These are phyloP conservation scores for Lachnellula hyalina DNA, from an alignment of 2,329 filamentous ascomycete species.

Conservation along the genomic window DNA sequence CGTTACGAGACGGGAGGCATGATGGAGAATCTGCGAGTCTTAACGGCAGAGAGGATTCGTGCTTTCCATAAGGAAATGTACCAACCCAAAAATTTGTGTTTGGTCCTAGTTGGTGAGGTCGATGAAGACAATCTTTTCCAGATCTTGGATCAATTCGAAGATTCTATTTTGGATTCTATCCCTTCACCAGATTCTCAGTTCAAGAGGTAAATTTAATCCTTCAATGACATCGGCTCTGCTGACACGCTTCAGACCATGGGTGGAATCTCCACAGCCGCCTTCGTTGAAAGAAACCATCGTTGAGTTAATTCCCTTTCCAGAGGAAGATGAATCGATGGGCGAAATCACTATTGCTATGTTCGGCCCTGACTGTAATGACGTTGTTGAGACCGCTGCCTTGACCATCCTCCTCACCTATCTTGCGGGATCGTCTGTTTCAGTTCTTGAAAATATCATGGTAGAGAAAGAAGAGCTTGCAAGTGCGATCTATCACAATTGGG, in stretches of 20 bases:
- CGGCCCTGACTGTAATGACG: constrained; percentile 74
- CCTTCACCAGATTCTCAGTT: constrained; percentile 71
- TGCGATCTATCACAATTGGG: constrained; percentile 73
- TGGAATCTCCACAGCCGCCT: constrained; percentile 77
- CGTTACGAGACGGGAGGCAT: constrained; percentile 97
- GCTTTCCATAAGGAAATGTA: constrained; percentile 96
- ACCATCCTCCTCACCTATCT: constrained; percentile 81
- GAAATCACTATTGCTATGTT: constrained; percentile 84
- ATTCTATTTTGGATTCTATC: constrained; percentile 76
- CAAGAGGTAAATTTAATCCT: constrained; percentile 40
- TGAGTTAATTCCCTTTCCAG: constrained; percentile 83
- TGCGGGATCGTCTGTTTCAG: constrained; percentile 85
- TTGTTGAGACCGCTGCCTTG: constrained; percentile 63
- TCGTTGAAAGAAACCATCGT: constrained; percentile 66
- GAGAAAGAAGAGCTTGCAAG: constrained; percentile 91
- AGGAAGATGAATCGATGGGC: constrained; percentile 91
- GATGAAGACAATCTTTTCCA: constrained; percentile 74
- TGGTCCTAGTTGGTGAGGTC: constrained; percentile 88
- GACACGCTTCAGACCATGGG: constrained; percentile 61
- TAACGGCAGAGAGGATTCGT: constrained; percentile 88
- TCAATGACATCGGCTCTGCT: neutral
- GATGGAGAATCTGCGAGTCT: constrained; percentile 81
- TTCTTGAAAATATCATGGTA: constrained; percentile 87
- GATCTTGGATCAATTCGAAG: constrained; percentile 83
- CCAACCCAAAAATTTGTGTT: constrained; percentile 88